phyloP scores from a whole-genome alignment of 208 protist species.

The Entamoeba nuttalli region DNA sequence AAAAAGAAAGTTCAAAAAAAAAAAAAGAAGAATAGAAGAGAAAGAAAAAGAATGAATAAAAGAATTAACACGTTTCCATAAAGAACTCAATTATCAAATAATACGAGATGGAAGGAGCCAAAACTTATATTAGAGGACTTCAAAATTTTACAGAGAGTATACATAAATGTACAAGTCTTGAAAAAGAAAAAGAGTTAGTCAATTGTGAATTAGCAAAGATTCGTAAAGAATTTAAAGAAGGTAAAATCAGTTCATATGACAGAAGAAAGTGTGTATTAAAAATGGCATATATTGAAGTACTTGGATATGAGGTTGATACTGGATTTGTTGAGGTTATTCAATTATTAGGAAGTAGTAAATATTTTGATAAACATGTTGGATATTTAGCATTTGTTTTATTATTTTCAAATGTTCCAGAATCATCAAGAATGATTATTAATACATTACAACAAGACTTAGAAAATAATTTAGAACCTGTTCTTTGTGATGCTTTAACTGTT shows the following conservation, averaged over 20 bases:
- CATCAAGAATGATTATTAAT: slow-evolving; percentile 88
- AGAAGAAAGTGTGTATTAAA: slow-evolving; percentile 98
- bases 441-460: slow-evolving; percentile 77
- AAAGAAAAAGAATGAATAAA: too few species aligned
- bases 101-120: background rate
- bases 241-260: slow-evolving; percentile 63
- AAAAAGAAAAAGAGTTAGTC: slow-evolving; percentile 76
- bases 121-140: slow-evolving; percentile 7
- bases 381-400: slow-evolving; percentile 81
- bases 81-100: too few species aligned
- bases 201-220: slow-evolving; percentile 96
- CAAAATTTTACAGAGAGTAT: slow-evolving; percentile 20
- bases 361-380: slow-evolving; percentile 87
- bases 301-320: slow-evolving; percentile 96
- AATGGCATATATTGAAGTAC: slow-evolving; percentile 96
- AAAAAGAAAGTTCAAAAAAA: too few species aligned
- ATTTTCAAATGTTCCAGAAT: slow-evolving; percentile 80
- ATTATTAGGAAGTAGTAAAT: slow-evolving; percentile 67
- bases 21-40: too few species aligned
- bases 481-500: background rate
- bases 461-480: background rate
- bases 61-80: too few species aligned
- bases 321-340: slow-evolving; percentile 94
- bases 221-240: slow-evolving; percentile 76
- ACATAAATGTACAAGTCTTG: slow-evolving; percentile 38